Evolutionary conservation across 2,329 filamentous ascomycete genomes (phyloP).

Genomic region (Colletotrichum truncatum): DNA sequence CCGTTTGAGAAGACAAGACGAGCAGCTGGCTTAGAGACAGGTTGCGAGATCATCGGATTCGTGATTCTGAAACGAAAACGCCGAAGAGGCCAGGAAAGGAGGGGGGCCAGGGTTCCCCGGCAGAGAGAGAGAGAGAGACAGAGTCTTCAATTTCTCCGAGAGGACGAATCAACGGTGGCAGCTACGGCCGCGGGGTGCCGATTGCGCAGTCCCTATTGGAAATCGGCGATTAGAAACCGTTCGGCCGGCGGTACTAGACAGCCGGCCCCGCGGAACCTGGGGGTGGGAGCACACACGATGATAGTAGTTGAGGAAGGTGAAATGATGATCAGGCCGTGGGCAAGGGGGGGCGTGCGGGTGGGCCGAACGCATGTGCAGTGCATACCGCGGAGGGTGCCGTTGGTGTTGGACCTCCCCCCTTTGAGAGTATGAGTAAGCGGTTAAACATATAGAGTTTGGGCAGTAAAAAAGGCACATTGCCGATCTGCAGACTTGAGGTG

Average conservation of each 20-base stretch:
- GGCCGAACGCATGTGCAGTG: neutral
- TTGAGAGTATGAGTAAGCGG: neutral
- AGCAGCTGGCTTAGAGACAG: too few relatives aligned
- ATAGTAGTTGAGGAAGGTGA: neutral
- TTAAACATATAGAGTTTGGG: neutral
- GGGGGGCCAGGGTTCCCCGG: neutral
- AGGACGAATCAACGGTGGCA: neutral
- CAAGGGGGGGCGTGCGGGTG: neutral
- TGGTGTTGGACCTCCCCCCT: neutral
- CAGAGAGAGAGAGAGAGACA: too few relatives aligned
- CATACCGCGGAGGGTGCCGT: neutral
- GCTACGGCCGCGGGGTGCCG: neutral
- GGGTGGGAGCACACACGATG: neutral
- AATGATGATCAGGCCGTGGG: neutral
- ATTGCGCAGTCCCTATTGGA: neutral
- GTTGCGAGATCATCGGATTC: neutral
- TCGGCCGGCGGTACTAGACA: neutral
- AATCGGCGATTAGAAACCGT: slow-evolving; percentile 15
- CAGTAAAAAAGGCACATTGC: neutral
- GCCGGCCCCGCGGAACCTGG: neutral
- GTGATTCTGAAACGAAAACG: neutral
- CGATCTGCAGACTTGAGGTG: too few relatives aligned
- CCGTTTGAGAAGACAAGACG: too few relatives aligned
- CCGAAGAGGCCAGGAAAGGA: too few relatives aligned
- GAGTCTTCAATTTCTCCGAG: too few relatives aligned